These are phyloP conservation scores for Solanum chmielewskii DNA, from an alignment of 257 asterid genomes.

Conservation along the genomic window DNA sequence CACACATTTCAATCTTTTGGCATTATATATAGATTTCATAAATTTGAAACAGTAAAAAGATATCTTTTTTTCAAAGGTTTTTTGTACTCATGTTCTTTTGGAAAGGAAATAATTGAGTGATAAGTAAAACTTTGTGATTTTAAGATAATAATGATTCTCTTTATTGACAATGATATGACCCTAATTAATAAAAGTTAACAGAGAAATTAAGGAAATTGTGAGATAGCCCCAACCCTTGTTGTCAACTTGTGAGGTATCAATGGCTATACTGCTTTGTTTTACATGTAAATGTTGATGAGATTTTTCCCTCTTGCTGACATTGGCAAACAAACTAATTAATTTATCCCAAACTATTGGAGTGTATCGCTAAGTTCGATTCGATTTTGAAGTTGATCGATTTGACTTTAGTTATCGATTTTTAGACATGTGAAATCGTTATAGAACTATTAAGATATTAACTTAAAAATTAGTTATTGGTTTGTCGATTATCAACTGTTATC, in stretches of 20 bases:
- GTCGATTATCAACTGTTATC: no score
- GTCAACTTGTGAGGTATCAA: not conserved
- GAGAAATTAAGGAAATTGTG: not conserved
- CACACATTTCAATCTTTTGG: not conserved
- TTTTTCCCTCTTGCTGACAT: not conserved
- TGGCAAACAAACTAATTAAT: not conserved
- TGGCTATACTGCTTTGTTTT: not conserved
- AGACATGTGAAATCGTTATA: not conserved
- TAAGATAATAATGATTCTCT: not conserved
- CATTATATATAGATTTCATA: not conserved
- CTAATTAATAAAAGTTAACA: not conserved
- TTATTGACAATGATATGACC: not conserved
- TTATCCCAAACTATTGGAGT: not conserved
- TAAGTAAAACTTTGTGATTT: not conserved
- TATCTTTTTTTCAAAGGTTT: not conserved
- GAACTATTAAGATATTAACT: not conserved
- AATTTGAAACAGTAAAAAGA: not conserved
- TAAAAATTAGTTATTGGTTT: no score
- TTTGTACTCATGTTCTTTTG: not conserved
- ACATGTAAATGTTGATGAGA: not conserved
- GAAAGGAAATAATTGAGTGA: not conserved
- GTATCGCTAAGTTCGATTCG: not conserved
- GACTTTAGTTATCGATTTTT: not conserved
- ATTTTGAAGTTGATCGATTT: no score
- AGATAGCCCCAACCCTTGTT: not conserved